Conservation (phyloP, 495 filamentous ascomycete species). For the Acidomyces sp. region DNA sequence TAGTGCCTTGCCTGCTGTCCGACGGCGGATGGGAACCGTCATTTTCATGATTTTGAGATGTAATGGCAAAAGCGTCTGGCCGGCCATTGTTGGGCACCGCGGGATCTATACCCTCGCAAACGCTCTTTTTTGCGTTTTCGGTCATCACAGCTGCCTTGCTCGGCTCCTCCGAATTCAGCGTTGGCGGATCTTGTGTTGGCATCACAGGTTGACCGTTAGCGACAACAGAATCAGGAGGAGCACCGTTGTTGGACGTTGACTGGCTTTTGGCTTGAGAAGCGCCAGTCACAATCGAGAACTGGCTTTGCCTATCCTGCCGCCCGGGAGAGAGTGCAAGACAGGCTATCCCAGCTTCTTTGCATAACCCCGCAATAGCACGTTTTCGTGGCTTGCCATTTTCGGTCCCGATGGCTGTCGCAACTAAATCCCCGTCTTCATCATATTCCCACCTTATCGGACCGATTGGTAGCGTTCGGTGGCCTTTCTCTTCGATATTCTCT, state of each 20-base stretch:
- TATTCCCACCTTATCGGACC: conserved; percentile 30
- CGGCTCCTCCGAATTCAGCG: no score
- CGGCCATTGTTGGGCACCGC: no score
- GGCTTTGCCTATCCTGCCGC: neutral
- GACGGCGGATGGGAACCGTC: neutral
- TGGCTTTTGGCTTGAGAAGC: neutral
- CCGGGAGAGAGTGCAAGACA: conserved; percentile 14
- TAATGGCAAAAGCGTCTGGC: neutral
- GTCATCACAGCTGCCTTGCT: no score
- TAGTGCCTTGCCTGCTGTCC: conserved; percentile 24
- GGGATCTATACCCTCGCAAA: no score
- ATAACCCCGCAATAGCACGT: conserved; percentile 20
- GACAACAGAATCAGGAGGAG: no score
- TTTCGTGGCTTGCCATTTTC: conserved; percentile 23
- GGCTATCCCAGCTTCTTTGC: conserved; percentile 14
- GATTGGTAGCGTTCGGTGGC: conserved; percentile 23
- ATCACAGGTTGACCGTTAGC: no score
- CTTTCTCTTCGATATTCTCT: conserved; percentile 13
- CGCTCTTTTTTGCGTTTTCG: no score
- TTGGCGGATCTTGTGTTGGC: no score
- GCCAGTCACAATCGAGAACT: neutral
- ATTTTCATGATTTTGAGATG: conserved; percentile 5
- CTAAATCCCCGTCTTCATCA: conserved; percentile 22
- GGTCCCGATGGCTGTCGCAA: conserved; percentile 26
- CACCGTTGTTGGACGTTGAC: no score